Percentiles rank a stretch among this genome's conserved stretches.
Conservation (phyloP, 306 rosid genomes). For the Cicer yamashitae region DNA sequence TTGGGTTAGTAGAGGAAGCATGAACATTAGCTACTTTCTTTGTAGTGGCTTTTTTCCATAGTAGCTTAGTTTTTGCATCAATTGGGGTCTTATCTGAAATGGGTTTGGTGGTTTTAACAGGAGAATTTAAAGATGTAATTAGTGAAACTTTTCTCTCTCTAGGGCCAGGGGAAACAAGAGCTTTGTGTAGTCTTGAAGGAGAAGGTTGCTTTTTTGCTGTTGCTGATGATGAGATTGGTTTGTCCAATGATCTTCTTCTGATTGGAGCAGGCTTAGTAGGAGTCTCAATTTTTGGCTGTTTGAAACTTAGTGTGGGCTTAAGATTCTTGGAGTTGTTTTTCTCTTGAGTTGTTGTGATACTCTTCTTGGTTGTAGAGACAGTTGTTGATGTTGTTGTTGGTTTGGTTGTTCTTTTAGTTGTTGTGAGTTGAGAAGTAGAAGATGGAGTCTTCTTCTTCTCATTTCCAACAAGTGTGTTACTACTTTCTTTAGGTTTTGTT, state of each 20-base stretch:
- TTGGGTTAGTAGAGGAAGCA: slow-evolving; percentile 23
- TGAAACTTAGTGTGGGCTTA: slow-evolving; percentile 60
- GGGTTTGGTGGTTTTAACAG: slow-evolving; percentile 38
- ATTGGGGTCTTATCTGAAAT: slow-evolving; percentile 35
- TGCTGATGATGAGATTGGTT: slow-evolving; percentile 54
- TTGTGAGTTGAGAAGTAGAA: slow-evolving; percentile 46
- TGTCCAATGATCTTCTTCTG: slow-evolving; percentile 87
- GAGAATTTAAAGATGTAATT: slow-evolving; percentile 22
- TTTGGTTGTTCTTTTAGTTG: slow-evolving; percentile 48
- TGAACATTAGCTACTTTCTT: slow-evolving; percentile 41
- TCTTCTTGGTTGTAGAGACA: slow-evolving; percentile 27
- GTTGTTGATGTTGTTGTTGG: slow-evolving; percentile 31
- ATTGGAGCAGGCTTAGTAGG: slow-evolving; percentile 41
- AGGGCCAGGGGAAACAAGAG: slow-evolving; percentile 65
- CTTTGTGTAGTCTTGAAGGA: slow-evolving; percentile 56
- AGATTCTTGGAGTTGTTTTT: slow-evolving; percentile 72
- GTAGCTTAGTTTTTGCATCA: slow-evolving; percentile 39
- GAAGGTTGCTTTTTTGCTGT: slow-evolving; percentile 48
- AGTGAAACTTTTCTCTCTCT: slow-evolving; percentile 43
- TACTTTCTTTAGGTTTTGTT: slow-evolving; percentile 58
- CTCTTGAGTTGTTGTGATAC: slow-evolving; percentile 36
- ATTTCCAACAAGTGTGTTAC: slow-evolving; percentile 38
- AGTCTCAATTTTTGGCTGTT: slow-evolving; percentile 36
- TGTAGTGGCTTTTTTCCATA: slow-evolving; percentile 7
- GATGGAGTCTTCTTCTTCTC: slow-evolving; percentile 60